These are phyloP conservation scores for Xerocomellus amylosporus DNA, from an alignment of 768 basidiomycete genomes.

Conservation along the genomic window DNA sequence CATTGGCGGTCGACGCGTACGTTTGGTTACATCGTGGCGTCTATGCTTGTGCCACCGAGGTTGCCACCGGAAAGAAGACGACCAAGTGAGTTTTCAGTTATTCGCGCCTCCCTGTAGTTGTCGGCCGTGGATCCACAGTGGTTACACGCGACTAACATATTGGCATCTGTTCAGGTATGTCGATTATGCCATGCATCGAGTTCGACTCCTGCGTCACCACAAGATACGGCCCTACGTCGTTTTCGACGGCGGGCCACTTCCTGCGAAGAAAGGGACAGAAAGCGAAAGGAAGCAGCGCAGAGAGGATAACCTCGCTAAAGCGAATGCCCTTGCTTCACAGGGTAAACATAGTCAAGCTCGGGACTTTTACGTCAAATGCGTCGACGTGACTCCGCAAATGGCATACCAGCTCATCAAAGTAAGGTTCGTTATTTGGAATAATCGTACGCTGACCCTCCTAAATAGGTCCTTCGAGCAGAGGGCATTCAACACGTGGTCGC, in stretches of 20 bases:
- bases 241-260: slow-evolving; percentile 94
- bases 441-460: slow-evolving; percentile 4
- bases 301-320: slow-evolving; percentile 72
- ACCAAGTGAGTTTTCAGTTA: slow-evolving; percentile 59
- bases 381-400: slow-evolving; percentile 97
- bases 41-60: slow-evolving; percentile 84
- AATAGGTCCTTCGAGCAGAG: slow-evolving; percentile 82
- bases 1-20: slow-evolving; percentile 91
- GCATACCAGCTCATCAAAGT: slow-evolving; percentile 98
- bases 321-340: slow-evolving; percentile 68
- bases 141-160: slow-evolving; percentile 1
- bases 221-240: slow-evolving; percentile 88
- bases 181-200: slow-evolving; percentile 91
- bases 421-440: neutral
- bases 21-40: slow-evolving; percentile 91
- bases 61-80: slow-evolving; percentile 82
- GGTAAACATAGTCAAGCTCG: slow-evolving; percentile 80
- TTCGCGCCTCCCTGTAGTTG: neutral
- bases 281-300: slow-evolving; percentile 71
- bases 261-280: slow-evolving; percentile 92
- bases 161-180: slow-evolving; percentile 68
- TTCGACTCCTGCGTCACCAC: slow-evolving; percentile 81
- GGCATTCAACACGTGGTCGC: slow-evolving; percentile 84
- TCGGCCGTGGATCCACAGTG: neutral
- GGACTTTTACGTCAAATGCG: slow-evolving; percentile 83